These are phyloP conservation scores for Talaromyces albobiverticillius DNA, from an alignment of 2,329 filamentous ascomycete species.

Conservation along the genomic window DNA sequence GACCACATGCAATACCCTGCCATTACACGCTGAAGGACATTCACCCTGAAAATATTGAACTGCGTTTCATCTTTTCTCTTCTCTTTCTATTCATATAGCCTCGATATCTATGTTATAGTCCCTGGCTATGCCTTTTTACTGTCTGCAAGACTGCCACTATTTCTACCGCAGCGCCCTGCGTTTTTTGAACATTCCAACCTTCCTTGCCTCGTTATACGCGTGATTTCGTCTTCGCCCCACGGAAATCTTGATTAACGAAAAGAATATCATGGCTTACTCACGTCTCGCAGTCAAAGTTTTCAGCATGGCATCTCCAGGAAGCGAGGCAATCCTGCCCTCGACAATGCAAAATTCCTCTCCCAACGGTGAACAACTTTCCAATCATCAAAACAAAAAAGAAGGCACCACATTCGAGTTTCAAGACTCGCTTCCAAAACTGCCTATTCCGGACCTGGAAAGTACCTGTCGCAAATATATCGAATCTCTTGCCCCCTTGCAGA, in stretches of 20 bases:
- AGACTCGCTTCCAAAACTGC: conserved; percentile 83
- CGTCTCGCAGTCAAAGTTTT: conserved; percentile 68
- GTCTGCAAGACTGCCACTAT: conserved; percentile 83
- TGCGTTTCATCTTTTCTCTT: neutral
- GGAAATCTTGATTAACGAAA: neutral
- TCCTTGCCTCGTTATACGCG: conserved; percentile 72
- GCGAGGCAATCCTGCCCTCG: conserved; percentile 57
- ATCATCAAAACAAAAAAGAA: conserved; percentile 37
- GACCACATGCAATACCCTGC: too few relatives aligned
- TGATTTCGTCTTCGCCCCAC: conserved; percentile 38
- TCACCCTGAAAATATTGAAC: too few relatives aligned
- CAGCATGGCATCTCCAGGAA: conserved; percentile 68
- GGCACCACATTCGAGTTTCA: conserved; percentile 88
- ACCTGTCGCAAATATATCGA: conserved; percentile 78
- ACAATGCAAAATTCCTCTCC: conserved; percentile 22
- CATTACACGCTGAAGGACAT: too few relatives aligned
- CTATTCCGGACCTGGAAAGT: conserved; percentile 81
- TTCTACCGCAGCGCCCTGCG: conserved; percentile 88
- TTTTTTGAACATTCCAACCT: conserved; percentile 77
- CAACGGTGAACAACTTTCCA: conserved; percentile 4
- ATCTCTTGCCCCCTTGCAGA: conserved; percentile 77
- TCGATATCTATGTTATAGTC: neutral
- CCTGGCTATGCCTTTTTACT: conserved; percentile 70
- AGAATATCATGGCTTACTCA: conserved; percentile 52
- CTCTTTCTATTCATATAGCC: neutral